These are phyloP conservation scores for Trichocomaceae sp. DNA, from an alignment of 2,329 filamentous ascomycete species.

Conservation along the genomic window DNA sequence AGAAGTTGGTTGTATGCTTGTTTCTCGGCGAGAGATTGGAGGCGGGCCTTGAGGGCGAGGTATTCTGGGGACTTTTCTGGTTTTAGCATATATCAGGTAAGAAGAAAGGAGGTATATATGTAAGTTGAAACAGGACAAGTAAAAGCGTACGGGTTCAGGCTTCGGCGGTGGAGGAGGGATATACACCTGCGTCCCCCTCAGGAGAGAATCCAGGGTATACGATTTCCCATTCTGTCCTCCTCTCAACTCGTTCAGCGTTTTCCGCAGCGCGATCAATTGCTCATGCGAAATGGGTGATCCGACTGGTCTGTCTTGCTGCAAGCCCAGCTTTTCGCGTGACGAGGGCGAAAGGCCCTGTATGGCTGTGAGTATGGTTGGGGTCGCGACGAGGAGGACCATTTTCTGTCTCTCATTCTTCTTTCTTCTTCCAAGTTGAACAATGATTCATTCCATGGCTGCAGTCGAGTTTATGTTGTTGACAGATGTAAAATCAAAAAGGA, in stretches of 20 bases:
- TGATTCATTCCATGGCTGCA: not conserved
- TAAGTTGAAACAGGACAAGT: not conserved
- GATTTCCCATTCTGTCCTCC: not conserved
- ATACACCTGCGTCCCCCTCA: constrained; percentile 67
- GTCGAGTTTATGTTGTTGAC: not conserved
- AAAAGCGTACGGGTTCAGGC: constrained; percentile 59
- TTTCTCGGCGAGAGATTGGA: constrained; percentile 76
- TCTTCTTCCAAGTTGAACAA: not conserved
- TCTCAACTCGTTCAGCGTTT: constrained; percentile 16
- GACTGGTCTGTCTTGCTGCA: constrained; percentile 23
- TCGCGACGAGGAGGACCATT: constrained; percentile 41
- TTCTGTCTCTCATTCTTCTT: not conserved
- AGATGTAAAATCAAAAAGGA: constrained; percentile 12
- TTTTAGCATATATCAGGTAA: not conserved
- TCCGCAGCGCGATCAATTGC: constrained; percentile 34
- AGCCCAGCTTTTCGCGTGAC: constrained; percentile 27
- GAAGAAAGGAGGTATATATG: not conserved
- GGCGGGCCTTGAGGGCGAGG: constrained; percentile 75
- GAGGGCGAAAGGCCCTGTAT: constrained; percentile 30
- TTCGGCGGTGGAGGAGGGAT: constrained; percentile 73
- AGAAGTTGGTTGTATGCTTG: constrained; percentile 76
- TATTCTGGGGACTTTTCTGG: constrained; percentile 54
- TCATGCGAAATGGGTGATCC: constrained; percentile 38
- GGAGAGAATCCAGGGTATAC: constrained; percentile 60
- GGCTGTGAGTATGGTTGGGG: constrained; percentile 33